Evolutionary conservation across 1,284 basidiomycete genomes (phyloP).

Genomic region (Porodaedalea pini): DNA sequence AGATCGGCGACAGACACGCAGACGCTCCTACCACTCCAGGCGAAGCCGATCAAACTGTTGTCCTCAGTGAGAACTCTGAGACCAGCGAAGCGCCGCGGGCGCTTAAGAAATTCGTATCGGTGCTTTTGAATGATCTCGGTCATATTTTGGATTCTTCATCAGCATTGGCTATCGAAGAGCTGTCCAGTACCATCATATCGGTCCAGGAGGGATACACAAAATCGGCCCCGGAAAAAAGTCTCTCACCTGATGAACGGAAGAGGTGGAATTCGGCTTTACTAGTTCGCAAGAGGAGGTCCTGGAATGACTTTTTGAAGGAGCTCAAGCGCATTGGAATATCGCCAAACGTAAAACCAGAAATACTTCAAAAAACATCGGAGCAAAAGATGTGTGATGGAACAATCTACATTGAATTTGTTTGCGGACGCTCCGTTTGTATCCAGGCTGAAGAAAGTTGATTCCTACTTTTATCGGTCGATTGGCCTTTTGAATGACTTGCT

Average conservation of each 20-base stretch:
- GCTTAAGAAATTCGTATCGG: slow-evolving; percentile 42
- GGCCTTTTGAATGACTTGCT: slow-evolving; percentile 70
- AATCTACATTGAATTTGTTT: slow-evolving; percentile 39
- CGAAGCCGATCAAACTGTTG: too few species aligned
- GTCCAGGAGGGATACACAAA: slow-evolving; percentile 63
- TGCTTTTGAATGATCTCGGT: slow-evolving; percentile 43
- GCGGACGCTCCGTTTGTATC: slow-evolving; percentile 20
- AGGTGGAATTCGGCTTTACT: slow-evolving; percentile 73
- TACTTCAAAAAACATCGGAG: slow-evolving; percentile 63
- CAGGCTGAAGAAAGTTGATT: slow-evolving; percentile 44
- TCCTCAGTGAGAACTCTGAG: too few species aligned
- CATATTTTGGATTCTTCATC: slow-evolving; percentile 39
- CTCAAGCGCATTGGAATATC: slow-evolving; percentile 81
- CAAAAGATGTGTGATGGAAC: slow-evolving; percentile 65
- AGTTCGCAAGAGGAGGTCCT: slow-evolving; percentile 84
- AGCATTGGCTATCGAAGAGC: slow-evolving; percentile 48
- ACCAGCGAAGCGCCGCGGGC: slow-evolving; percentile 30
- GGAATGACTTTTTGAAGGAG: slow-evolving; percentile 88
- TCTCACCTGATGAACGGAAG: slow-evolving; percentile 66
- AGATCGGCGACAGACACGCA: background rate
- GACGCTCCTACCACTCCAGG: background rate
- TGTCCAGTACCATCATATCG: slow-evolving; percentile 75
- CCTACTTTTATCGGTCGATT: slow-evolving; percentile 72
- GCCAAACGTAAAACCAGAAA: slow-evolving; percentile 67
- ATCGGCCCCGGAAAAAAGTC: slow-evolving; percentile 42